Percentiles rank a stretch among this genome's conserved stretches.
These are phyloP conservation scores for Coemansia sp. DNA, from an alignment of 192 early-diverging fungal species.

Conservation along the genomic window DNA sequence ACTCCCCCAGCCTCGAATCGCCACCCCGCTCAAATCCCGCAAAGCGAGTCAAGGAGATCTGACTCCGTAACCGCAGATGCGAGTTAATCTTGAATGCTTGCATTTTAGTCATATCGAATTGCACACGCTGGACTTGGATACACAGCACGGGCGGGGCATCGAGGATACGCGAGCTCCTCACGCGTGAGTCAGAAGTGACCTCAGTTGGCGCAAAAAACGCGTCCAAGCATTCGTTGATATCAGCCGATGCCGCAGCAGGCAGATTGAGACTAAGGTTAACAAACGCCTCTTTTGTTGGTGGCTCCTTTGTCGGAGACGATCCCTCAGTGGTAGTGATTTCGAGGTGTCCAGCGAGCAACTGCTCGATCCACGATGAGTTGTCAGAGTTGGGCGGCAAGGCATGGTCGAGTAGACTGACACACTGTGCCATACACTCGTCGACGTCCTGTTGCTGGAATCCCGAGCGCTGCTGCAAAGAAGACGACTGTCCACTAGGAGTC, in stretches of 20 bases:
- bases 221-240: slow-evolving; percentile 55
- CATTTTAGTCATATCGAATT: slow-evolving; percentile 62
- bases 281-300: slow-evolving; percentile 30
- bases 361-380: slow-evolving; percentile 41
- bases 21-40: slow-evolving; percentile 25
- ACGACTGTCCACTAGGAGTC: slow-evolving; percentile 10
- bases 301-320: not conserved
- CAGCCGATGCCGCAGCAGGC: slow-evolving; percentile 11
- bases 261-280: slow-evolving; percentile 46
- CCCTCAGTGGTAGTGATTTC: not conserved
- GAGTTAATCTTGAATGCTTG: slow-evolving; percentile 71
- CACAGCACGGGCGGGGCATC: slow-evolving; percentile 70
- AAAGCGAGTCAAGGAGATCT: slow-evolving; percentile 65
- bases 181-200: slow-evolving; percentile 11
- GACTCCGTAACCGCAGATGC: slow-evolving; percentile 62
- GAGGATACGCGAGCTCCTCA: slow-evolving; percentile 22
- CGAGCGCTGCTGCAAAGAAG: slow-evolving; percentile 5
- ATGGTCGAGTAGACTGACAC: slow-evolving; percentile 63
- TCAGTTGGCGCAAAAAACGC: slow-evolving; percentile 41
- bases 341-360: slow-evolving; percentile 35
- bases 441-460: slow-evolving; percentile 69
- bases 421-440: slow-evolving; percentile 72
- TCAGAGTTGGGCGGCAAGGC: slow-evolving; percentile 56
- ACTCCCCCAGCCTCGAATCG: not conserved
- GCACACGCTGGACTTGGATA: slow-evolving; percentile 70